phyloP scores from a whole-genome alignment of 345 rosid species.

The Citrus cavaleriei region DNA sequence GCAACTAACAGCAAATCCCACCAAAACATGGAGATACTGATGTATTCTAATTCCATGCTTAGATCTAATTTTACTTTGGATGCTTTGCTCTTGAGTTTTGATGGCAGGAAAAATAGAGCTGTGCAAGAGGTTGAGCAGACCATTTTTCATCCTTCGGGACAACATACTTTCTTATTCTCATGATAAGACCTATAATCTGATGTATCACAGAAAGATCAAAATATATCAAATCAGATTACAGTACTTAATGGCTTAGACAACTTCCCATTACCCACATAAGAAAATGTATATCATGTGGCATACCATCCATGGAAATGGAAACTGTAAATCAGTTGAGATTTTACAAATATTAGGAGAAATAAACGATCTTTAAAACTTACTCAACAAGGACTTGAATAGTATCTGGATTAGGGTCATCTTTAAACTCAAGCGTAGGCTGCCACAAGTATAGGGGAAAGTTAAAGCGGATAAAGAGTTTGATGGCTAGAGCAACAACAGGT shows the following conservation, averaged over 20 bases:
- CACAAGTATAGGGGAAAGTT: background rate
- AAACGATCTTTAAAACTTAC: constrained; percentile 43
- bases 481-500: background rate
- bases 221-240: background rate
- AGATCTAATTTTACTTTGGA: background rate
- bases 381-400: constrained; percentile 49
- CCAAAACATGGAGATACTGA: background rate
- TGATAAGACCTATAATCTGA: background rate
- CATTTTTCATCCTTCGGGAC: background rate
- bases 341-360: background rate
- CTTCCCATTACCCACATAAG: background rate
- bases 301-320: background rate
- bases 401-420: constrained; percentile 31
- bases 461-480: background rate
- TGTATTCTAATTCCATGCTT: background rate
- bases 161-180: background rate
- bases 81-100: background rate
- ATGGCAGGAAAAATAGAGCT: background rate
- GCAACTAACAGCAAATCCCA: background rate
- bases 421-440: constrained; percentile 66
- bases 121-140: background rate
- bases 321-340: background rate
- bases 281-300: background rate
- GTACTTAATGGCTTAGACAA: background rate
- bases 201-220: constrained; percentile 2